Evolutionary conservation across 148 eudicot species (phyloP).

Genomic region (Camellia lanceoleosa): DNA sequence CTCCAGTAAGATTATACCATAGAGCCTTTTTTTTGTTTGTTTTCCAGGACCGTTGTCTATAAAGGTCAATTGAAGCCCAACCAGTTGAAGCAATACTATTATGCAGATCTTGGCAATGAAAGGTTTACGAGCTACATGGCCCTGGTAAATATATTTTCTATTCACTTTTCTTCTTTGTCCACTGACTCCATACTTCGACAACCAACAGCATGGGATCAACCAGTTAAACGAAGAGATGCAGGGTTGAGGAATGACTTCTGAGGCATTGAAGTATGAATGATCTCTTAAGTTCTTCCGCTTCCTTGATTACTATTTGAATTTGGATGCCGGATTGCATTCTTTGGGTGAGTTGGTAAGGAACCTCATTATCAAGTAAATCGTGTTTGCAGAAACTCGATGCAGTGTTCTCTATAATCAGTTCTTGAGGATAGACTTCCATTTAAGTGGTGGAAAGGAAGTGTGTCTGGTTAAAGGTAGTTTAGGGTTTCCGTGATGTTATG

Average conservation of each 20-base stretch:
- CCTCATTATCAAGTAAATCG: constrained; percentile 65
- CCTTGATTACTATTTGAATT: constrained; percentile 71
- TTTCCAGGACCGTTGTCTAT: constrained; percentile 89
- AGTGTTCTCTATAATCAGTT: constrained; percentile 56
- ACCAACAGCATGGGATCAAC: constrained; percentile 92
- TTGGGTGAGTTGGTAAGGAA: constrained; percentile 80
- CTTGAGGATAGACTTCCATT: constrained; percentile 40
- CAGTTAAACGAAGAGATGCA: constrained; percentile 82
- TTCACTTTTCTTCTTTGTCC: constrained; percentile 47
- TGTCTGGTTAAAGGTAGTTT: constrained; percentile 54
- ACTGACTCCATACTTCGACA: constrained; percentile 77
- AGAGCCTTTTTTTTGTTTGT: background rate
- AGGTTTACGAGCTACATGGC: constrained; percentile 99
- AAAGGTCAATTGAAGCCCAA: constrained; percentile 98
- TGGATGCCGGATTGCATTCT: constrained; percentile 75
- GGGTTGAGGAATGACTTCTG: constrained; percentile 99
- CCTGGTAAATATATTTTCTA: constrained; percentile 89
- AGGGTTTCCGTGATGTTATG: constrained; percentile 37
- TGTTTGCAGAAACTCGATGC: constrained; percentile 74
- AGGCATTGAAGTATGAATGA: constrained; percentile 98
- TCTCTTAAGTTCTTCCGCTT: constrained; percentile 98
- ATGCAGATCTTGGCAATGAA: constrained; percentile 92
- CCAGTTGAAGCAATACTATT: constrained; percentile 86
- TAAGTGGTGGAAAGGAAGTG: constrained; percentile 42
- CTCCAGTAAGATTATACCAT: background rate